Percentiles rank a stretch among this genome's conserved stretches.
Conservation (phyloP, 2,329 filamentous ascomycete species). For the Cladorrhinum sp. region DNA sequence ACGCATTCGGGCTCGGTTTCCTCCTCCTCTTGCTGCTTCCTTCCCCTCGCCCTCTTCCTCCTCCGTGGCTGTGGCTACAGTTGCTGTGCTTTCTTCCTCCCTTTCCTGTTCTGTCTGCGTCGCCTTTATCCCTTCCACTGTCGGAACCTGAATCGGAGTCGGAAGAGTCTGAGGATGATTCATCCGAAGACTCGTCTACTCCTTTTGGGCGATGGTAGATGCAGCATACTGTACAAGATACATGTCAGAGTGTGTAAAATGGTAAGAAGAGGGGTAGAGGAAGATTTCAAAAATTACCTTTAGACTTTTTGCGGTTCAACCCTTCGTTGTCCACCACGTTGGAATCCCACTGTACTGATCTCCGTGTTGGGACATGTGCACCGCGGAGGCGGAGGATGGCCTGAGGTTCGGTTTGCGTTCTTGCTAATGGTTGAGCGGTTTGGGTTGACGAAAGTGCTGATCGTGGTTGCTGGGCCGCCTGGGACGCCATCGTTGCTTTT, state of each 20-base stretch:
- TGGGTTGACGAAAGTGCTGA: constrained; percentile 5
- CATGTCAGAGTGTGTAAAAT: not conserved
- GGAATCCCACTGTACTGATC: constrained; percentile 86
- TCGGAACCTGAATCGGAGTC: constrained; percentile 46
- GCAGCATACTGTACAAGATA: constrained; percentile 77
- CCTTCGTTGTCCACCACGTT: constrained; percentile 95
- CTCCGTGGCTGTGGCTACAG: constrained; percentile 38
- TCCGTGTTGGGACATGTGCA: constrained; percentile 42
- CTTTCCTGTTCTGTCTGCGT: constrained; percentile 13
- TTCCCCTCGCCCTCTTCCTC: constrained; percentile 31
- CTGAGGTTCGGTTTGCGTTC: constrained; percentile 16
- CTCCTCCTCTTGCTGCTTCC: constrained; percentile 45
- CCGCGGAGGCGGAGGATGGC: constrained; percentile 54
- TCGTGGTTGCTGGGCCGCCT: too few species aligned
- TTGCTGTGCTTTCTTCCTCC: constrained; percentile 27
- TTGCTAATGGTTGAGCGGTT: constrained; percentile 12
- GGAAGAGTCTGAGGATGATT: constrained; percentile 55
- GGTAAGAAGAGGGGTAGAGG: not conserved
- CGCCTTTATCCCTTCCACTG: constrained; percentile 27
- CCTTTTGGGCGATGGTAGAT: constrained; percentile 89
- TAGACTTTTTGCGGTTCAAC: constrained; percentile 88
- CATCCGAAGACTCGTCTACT: constrained; percentile 77
- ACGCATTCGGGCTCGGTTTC: constrained; percentile 73
- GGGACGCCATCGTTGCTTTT: constrained; percentile 15
- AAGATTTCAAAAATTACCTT: constrained; percentile 67